Evolutionary conservation across 306 rosid genomes (phyloP).

Genomic region (Rosa multiflora): DNA sequence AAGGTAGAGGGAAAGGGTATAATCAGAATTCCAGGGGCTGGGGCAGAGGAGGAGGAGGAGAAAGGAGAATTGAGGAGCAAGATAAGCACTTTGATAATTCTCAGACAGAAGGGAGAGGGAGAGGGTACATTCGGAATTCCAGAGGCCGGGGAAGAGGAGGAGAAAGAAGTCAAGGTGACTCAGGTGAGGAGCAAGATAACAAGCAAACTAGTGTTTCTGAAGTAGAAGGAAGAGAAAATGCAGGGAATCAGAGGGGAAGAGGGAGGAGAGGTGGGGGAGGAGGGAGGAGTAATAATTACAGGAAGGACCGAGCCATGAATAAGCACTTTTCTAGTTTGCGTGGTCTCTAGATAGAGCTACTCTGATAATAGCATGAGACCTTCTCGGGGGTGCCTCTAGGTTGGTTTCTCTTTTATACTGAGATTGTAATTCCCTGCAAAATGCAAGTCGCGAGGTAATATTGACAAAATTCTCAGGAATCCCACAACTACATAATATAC

Average conservation of each 20-base stretch:
- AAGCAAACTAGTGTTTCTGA: conserved; percentile 15
- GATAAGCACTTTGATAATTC: conserved; percentile 18
- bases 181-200: conserved; percentile 12
- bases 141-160: conserved; percentile 45
- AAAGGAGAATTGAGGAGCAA: neutral
- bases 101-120: conserved; percentile 26
- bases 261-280: conserved; percentile 45
- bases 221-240: conserved; percentile 28
- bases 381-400: neutral
- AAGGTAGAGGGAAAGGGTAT: conserved; percentile 40
- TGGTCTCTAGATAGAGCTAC: conserved; percentile 43
- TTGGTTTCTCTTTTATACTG: neutral
- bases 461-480: neutral
- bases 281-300: conserved; percentile 57
- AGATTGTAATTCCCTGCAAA: neutral
- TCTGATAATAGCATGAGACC: neutral
- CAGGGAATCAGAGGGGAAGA: conserved; percentile 29
- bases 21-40: conserved; percentile 36
- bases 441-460: neutral
- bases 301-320: conserved; percentile 84
- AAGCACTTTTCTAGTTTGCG: conserved; percentile 84
- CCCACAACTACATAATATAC: neutral
- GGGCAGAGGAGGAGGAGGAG: conserved; percentile 41
- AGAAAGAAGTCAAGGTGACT: conserved; percentile 14
- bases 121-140: conserved; percentile 14